Conservation (phyloP, 306 rosid species). For the Luffa aegyptiaca region DNA sequence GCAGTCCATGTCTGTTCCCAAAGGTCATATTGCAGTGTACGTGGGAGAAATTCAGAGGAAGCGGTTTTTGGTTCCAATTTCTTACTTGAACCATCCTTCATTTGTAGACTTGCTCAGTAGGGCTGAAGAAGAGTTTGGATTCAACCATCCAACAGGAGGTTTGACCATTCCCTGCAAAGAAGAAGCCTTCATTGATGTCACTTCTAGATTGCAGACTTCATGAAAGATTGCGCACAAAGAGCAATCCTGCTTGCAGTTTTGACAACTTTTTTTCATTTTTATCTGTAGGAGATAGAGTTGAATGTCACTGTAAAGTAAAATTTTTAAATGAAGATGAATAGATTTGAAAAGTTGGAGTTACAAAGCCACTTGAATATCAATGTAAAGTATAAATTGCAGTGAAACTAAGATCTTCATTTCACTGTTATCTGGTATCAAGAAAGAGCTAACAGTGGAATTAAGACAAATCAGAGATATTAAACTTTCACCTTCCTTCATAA, state of each 20-base stretch:
- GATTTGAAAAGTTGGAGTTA: background rate
- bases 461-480: background rate
- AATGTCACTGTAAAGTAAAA: background rate
- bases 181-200: constrained; percentile 11
- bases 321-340: background rate
- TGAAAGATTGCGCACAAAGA: background rate
- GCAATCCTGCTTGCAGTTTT: background rate
- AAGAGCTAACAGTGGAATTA: background rate
- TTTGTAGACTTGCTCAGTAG: constrained; percentile 28
- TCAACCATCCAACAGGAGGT: constrained; percentile 15
- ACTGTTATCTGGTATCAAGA: no score
- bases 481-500: background rate
- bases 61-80: constrained; percentile 29
- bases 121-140: constrained; percentile 46
- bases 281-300: background rate
- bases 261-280: background rate
- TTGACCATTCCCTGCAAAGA: constrained; percentile 19
- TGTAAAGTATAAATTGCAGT: background rate
- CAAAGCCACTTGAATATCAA: background rate
- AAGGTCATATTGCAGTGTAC: constrained; percentile 38
- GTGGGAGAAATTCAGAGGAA: constrained; percentile 35
- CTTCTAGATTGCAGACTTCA: constrained; percentile 1
- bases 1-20: constrained; percentile 17
- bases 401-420: background rate
- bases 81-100: constrained; percentile 30